Evolutionary conservation across 2,329 filamentous ascomycete genomes (phyloP).

Genomic region (Aureobasidium uvarum): DNA sequence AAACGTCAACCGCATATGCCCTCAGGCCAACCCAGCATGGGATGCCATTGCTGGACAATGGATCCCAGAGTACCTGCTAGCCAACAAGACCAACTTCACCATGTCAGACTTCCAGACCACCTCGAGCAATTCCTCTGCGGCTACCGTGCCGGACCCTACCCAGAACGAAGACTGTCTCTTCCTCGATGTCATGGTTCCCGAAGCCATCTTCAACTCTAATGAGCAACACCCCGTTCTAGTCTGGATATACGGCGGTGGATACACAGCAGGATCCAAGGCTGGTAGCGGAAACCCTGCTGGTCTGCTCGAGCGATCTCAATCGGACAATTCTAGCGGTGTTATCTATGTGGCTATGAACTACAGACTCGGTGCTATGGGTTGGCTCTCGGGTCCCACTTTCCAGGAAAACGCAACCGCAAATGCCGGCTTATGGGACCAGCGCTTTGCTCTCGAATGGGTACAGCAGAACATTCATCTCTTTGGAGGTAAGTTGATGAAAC

Average conservation of each 20-base stretch:
- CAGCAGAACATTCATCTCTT: conserved; percentile 55
- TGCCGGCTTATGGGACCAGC: conserved; percentile 54
- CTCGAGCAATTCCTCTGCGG: conserved; percentile 20
- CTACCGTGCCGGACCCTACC: conserved; percentile 31
- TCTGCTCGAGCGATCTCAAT: conserved; percentile 45
- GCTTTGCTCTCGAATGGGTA: conserved; percentile 58
- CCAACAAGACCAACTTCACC: conserved; percentile 32
- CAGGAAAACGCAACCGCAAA: conserved; percentile 49
- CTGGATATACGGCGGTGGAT: conserved; percentile 54
- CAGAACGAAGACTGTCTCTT: conserved; percentile 45
- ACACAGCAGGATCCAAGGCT: conserved; percentile 43
- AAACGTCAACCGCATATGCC: conserved; percentile 44
- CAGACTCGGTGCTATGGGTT: conserved; percentile 52
- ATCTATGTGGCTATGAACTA: conserved; percentile 53
- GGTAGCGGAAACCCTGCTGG: conserved; percentile 41
- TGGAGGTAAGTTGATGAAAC: conserved; percentile 49
- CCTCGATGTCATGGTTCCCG: conserved; percentile 42
- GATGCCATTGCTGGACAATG: conserved; percentile 37
- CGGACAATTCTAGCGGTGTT: conserved; percentile 41
- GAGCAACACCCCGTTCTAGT: conserved; percentile 42
- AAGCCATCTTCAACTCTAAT: conserved; percentile 37
- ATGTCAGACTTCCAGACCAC: conserved; percentile 28
- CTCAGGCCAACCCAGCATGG: conserved; percentile 51
- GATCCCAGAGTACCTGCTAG: conserved; percentile 37
- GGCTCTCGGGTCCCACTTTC: conserved; percentile 47